phyloP scores from a whole-genome alignment of 2,329 filamentous ascomycete species.

The Cytospora piceicola region DNA sequence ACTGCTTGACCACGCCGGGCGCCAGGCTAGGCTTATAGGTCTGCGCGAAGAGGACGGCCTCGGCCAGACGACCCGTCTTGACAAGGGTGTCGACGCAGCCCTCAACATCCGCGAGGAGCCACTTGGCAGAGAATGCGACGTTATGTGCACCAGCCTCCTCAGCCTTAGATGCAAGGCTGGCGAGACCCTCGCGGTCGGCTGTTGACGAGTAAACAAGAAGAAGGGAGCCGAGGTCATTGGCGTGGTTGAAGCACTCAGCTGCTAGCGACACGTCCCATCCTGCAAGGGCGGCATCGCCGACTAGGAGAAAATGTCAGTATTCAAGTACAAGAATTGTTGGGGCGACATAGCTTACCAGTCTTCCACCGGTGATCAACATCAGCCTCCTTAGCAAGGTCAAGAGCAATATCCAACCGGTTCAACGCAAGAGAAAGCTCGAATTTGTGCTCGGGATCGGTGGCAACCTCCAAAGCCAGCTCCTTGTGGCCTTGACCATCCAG shows the following conservation, averaged over 20 bases:
- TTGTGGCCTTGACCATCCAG: constrained; percentile 97
- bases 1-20: constrained; percentile 68
- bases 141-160: constrained; percentile 82
- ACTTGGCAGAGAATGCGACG: constrained; percentile 87
- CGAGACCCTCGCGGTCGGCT: constrained; percentile 74
- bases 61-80: constrained; percentile 77
- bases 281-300: constrained; percentile 86
- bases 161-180: constrained; percentile 73
- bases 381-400: constrained; percentile 80
- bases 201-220: constrained; percentile 88
- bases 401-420: constrained; percentile 81
- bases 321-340: too few species aligned
- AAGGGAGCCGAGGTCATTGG: constrained; percentile 87
- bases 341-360: constrained; percentile 47
- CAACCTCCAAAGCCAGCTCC: constrained; percentile 90
- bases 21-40: constrained; percentile 90
- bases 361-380: constrained; percentile 99
- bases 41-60: constrained; percentile 90
- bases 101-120: constrained; percentile 82
- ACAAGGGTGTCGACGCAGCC: constrained; percentile 79
- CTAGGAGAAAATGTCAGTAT: constrained; percentile 40
- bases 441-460: constrained; percentile 93
- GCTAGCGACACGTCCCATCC: constrained; percentile 88
- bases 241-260: constrained; percentile 89
- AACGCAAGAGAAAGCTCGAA: constrained; percentile 89